A percentile compares a stretch with the other conserved stretches of the same genome.
Conservation (phyloP, 257 asterid species). For the Nicotiana paniculata region DNA sequence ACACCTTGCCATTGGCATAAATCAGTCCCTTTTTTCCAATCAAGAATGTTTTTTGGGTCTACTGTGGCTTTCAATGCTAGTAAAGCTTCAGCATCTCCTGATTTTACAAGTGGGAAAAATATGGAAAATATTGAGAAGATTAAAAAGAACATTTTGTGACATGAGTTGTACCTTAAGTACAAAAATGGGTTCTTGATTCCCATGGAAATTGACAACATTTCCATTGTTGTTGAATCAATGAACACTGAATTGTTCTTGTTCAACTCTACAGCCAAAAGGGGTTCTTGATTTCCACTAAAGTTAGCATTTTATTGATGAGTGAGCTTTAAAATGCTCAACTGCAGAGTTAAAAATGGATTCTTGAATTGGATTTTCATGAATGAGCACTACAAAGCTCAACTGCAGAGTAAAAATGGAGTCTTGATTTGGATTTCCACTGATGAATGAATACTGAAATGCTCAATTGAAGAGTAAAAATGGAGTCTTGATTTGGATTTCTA, state of each 20-base stretch:
- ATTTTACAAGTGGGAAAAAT: conserved; percentile 26
- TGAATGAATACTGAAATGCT: neutral
- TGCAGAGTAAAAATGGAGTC: neutral
- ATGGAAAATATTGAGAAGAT: conserved; percentile 15
- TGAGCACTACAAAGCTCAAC: too few species aligned
- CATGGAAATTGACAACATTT: neutral
- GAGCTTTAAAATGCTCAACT: neutral
- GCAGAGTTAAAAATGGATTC: neutral
- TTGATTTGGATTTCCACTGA: neutral
- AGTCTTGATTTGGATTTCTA: neutral
- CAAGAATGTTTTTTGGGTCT: conserved; percentile 55
- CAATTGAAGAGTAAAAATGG: conserved; percentile 9
- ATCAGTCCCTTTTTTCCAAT: conserved; percentile 39
- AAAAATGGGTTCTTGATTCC: conserved; percentile 5
- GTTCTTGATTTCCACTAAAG: conserved; percentile 1
- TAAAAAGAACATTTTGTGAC: conserved; percentile 13
- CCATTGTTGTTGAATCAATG: neutral
- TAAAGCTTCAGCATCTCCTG: conserved; percentile 71
- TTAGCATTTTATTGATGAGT: neutral
- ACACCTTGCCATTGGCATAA: conserved; percentile 78
- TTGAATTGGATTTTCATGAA: neutral
- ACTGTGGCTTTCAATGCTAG: conserved; percentile 43
- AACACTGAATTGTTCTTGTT: neutral
- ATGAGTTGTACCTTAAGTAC: neutral
- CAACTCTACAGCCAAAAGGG: neutral